Evolutionary conservation across 345 rosid species (phyloP).

Genomic region (Theobroma cacao): DNA sequence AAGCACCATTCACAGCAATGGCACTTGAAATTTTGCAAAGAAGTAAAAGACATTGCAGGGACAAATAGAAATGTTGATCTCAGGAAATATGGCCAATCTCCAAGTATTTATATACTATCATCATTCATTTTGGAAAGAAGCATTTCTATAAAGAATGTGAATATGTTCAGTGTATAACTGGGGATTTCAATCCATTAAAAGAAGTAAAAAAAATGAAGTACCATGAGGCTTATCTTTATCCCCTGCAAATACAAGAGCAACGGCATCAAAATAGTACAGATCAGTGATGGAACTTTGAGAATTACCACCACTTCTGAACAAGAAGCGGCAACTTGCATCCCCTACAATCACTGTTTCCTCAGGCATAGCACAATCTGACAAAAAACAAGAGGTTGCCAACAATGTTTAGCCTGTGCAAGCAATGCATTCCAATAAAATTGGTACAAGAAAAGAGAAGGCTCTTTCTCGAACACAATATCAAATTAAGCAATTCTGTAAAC

Average conservation of each 20-base stretch:
- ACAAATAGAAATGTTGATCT: not conserved
- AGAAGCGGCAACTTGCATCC: slow-evolving; percentile 32
- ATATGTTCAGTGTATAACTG: not conserved
- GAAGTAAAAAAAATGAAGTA: not conserved
- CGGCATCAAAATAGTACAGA: slow-evolving; percentile 26
- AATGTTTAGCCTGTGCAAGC: not conserved
- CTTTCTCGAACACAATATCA: not conserved
- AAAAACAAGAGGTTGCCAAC: not conserved
- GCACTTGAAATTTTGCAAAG: not conserved
- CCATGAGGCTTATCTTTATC: slow-evolving; percentile 32
- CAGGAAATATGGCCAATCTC: too few species aligned
- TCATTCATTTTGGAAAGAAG: not conserved
- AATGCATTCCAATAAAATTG: not conserved
- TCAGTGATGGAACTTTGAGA: not conserved
- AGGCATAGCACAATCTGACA: slow-evolving; percentile 31
- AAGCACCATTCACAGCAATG: not conserved
- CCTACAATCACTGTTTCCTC: slow-evolving; percentile 44
- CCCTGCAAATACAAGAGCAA: slow-evolving; percentile 44
- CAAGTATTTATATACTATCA: not conserved
- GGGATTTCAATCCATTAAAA: not conserved
- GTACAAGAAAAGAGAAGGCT: not conserved
- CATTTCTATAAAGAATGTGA: not conserved
- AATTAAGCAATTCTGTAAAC: not conserved
- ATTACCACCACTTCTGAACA: slow-evolving; percentile 17
- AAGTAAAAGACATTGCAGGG: not conserved